Base-by-base conservation (phyloP, 108 stramenopile species). In the Fistulifera pelliculosa region DNA sequence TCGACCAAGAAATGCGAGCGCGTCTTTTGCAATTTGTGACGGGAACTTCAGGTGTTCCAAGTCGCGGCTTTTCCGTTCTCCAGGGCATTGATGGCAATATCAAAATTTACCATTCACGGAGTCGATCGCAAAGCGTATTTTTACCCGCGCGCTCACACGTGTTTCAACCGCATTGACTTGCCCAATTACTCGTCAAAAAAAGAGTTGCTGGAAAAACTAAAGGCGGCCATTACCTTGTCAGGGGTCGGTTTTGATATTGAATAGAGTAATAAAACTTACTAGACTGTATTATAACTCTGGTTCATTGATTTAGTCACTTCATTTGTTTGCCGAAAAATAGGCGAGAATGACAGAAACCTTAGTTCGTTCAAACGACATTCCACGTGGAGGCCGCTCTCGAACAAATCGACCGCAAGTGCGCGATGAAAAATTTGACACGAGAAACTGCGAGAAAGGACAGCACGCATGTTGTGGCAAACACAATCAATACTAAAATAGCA, bases 21-120 rank as follows among this genome's bases (percentile, higher is more conserved):
- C 81, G 92, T 4, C 79, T 98, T 51, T 63, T 99, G 12, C 95
- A 96, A 73, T 99, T 96, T 71, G 95, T 94, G 7, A 99, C 98
- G 1, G 94, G 94, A 39, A 95, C 93, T 1, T 75, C 73, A 6
- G 90, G 93, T 44, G 97, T 99, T 7, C 98, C 98, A 4, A 64
- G 96, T 15, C 77, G 93, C 53, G 98, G 98, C 16, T 99, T 99
- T 64, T 54, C 80, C 2, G 78, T 87, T 0, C 62, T 99, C 18
- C 98, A 98, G 69, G 91, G 93, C 16, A 95, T 90, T 62, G 93
- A 95, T 55, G 96, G 95, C 23, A 80, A 77, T 52, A 94, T 94
- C 53, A 87, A 93, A 85, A 54, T 99, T 99, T 82, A 80, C 84
- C 56, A 90, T 99, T 53, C 87, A 97, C 65, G 85, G 86, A 1